Evolutionary conservation across 2,329 filamentous ascomycete genomes (phyloP).

Genomic region (Fusarium sp.): DNA sequence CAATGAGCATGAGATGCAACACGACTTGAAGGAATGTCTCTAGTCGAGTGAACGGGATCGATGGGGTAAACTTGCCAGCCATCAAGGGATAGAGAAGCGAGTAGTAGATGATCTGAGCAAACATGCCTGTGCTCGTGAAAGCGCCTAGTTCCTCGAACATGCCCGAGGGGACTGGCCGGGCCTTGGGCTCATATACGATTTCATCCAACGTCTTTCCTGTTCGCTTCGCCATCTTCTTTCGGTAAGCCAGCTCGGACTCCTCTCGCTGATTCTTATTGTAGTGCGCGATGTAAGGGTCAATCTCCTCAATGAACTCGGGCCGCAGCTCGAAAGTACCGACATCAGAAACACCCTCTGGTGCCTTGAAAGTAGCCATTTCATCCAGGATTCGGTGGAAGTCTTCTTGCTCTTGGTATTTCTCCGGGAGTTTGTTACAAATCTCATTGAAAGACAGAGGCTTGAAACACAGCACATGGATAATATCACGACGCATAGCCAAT

Average conservation of each 20-base stretch:
- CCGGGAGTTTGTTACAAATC: slow-evolving; percentile 84
- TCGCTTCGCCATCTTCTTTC: slow-evolving; percentile 86
- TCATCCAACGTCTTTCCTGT: slow-evolving; percentile 84
- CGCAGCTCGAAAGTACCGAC: slow-evolving; percentile 95
- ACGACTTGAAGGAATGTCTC: slow-evolving; percentile 94
- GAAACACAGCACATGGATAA: slow-evolving; percentile 95
- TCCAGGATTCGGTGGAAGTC: slow-evolving; percentile 87
- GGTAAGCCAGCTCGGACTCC: slow-evolving; percentile 91
- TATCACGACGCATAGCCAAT: slow-evolving; percentile 84
- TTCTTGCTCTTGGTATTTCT: slow-evolving; percentile 89
- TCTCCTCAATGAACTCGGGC: slow-evolving; percentile 83
- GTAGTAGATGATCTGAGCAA: slow-evolving; percentile 91
- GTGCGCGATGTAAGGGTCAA: slow-evolving; percentile 96
- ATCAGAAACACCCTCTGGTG: slow-evolving; percentile 91
- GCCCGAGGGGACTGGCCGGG: slow-evolving; percentile 80
- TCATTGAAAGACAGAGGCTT: slow-evolving; percentile 96
- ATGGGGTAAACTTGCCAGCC: slow-evolving; percentile 75
- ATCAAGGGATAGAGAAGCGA: slow-evolving; percentile 84
- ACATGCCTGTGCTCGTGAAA: slow-evolving; percentile 87
- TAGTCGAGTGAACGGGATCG: slow-evolving; percentile 82
- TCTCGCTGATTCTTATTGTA: slow-evolving; percentile 98
- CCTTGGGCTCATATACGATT: slow-evolving; percentile 90
- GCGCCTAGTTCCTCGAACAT: slow-evolving; percentile 80
- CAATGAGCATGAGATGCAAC: slow-evolving; percentile 86
- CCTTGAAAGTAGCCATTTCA: slow-evolving; percentile 88